A percentile compares a stretch with the other conserved stretches of the same genome.
phyloP scores from a whole-genome alignment of 257 asterid genomes.

The Thymus mandschuricus region DNA sequence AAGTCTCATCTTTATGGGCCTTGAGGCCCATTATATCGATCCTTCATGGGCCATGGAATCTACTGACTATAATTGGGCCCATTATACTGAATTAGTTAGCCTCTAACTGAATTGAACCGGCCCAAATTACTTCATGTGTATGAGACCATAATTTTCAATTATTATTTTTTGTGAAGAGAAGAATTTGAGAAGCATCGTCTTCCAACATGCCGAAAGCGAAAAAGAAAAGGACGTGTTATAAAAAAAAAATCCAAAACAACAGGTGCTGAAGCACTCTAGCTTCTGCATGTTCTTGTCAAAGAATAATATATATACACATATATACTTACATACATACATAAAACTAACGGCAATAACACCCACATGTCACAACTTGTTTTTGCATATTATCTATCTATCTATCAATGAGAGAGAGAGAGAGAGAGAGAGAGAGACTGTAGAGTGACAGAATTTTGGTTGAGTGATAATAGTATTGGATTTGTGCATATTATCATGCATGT shows the following conservation, averaged over 20 bases:
- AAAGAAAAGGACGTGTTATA: not conserved
- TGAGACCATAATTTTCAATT: no score
- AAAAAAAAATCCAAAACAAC: not conserved
- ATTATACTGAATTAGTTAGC: no score
- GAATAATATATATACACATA: not conserved
- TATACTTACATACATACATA: not conserved
- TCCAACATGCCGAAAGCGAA: conserved; percentile 12
- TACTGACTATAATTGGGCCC: no score
- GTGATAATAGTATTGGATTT: not conserved
- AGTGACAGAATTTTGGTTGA: not conserved
- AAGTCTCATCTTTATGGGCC: no score
- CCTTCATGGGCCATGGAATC: no score
- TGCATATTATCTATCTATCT: not conserved
- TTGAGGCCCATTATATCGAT: no score
- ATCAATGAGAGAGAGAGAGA: no score
- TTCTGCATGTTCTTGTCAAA: conserved; percentile 4
- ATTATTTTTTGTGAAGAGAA: not conserved
- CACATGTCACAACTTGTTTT: not conserved
- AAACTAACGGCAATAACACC: not conserved
- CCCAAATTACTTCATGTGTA: no score
- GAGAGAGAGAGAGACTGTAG: not conserved
- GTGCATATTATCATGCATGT: not conserved
- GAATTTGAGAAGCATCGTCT: not conserved
- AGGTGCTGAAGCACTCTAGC: not conserved
- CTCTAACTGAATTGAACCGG: no score